phyloP scores from a whole-genome alignment of 352 stramenopile genomes.

The Saprolegnia diclina region DNA sequence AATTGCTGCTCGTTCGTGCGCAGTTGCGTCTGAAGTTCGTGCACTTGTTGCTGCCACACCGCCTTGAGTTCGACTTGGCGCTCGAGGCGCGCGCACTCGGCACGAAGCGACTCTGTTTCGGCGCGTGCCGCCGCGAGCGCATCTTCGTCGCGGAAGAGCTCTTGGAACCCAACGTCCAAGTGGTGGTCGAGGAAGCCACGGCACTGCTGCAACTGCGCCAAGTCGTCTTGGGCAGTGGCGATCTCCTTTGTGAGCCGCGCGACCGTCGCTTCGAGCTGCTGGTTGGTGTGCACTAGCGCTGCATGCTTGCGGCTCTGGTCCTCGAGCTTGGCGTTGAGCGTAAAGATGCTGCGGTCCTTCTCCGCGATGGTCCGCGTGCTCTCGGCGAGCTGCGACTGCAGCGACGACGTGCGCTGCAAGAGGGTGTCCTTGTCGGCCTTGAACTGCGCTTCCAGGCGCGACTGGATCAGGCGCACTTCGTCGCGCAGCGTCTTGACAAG shows the following conservation, averaged over 20 bases:
- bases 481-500: slow-evolving; percentile 18
- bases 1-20: neutral
- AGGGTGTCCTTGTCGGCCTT: slow-evolving; percentile 3
- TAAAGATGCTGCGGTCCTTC: slow-evolving; percentile 1
- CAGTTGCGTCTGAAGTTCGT: neutral
- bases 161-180: slow-evolving; percentile 17
- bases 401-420: neutral
- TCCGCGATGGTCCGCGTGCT: neutral
- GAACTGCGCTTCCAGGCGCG: slow-evolving; percentile 15
- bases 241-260: slow-evolving; percentile 3
- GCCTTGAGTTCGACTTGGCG: neutral
- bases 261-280: neutral
- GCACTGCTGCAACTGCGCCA: slow-evolving; percentile 8
- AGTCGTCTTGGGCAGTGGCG: neutral
- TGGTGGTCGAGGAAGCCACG: slow-evolving; percentile 19
- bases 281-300: neutral
- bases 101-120: neutral
- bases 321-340: neutral
- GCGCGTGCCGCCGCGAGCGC: neutral
- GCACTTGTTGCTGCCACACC: neutral
- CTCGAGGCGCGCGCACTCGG: neutral
- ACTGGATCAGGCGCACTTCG: slow-evolving; percentile 14
- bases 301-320: neutral
- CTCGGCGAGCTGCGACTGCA: neutral
- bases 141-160: slow-evolving; percentile 10